Base-by-base conservation (phyloP, 2,329 filamentous ascomycete genomes). In the Leptographium flavum region DNA sequence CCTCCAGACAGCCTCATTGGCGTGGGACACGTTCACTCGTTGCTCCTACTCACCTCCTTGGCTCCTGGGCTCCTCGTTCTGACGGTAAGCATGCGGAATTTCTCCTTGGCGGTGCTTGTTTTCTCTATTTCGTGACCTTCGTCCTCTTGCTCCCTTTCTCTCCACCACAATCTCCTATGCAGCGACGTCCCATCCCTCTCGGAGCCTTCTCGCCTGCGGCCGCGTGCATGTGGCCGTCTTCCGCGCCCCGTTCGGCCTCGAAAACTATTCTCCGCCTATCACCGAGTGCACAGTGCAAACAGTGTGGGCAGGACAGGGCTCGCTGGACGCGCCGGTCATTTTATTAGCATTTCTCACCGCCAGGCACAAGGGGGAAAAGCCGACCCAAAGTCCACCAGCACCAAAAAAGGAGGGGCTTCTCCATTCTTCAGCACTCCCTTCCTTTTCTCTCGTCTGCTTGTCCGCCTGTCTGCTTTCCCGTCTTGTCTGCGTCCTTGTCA, bases 11-110 rank as follows among this genome's bases (percentile, higher is more conserved):
- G 60, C 62, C 63, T 64, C 59, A 58, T 61, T 52, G n/a, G n/a
- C 58, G 69, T 73, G 69, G 74, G 73, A 77, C 71, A 75, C 73
- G 72, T 77, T 77, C 71, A 65, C 71, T 77, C 74, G 73, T 74
- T 70, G 66, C 69, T 76, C 69, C 73, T 68, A 68, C 67, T 22
- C 38, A 10, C 65, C 62, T 61, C 60, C 60, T 64, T 63, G 46
- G 17, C 8, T 23, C 21, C 22, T 25, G 23, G 25, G 37, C 23
- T 47, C 41, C 32, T 40, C 37, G 28, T 42, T 54, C 57, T 68
- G 64, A 64, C 65, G 68, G 72, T 76, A 75, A 73, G 73, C n/a
- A 39, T 2, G 13, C 13, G n/a, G n/a, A n/a, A n/a, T n/a, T n/a
- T n/a, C n/a, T n/a, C n/a, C n/a, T n/a, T n/a, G n/a, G n/a, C n/a